Percentiles rank a stretch among this genome's conserved stretches.
These are phyloP conservation scores for Graphiopsis chlorocephala DNA, from an alignment of 2,329 filamentous ascomycete species.

Conservation along the genomic window DNA sequence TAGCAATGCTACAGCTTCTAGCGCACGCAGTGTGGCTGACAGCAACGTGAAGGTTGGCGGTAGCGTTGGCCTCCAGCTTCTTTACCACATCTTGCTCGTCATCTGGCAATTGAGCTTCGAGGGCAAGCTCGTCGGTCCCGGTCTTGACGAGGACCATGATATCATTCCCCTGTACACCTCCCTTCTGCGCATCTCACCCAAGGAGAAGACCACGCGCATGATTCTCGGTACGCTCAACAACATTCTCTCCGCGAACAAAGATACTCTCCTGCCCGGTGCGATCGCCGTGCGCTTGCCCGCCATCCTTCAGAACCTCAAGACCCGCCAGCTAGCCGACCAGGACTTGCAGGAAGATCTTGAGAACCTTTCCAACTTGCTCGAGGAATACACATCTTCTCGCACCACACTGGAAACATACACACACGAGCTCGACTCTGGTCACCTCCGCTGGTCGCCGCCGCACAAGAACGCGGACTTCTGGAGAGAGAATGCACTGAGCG, in stretches of 20 bases:
- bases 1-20: conserved; percentile 37
- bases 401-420: conserved; percentile 69
- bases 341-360: conserved; percentile 53
- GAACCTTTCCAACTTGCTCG: conserved; percentile 60
- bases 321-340: conserved; percentile 49
- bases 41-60: conserved; percentile 66
- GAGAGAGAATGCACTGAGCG: conserved; percentile 84
- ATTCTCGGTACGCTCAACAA: conserved; percentile 87
- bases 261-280: conserved; percentile 71
- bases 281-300: conserved; percentile 77
- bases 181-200: conserved; percentile 85
- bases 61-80: conserved; percentile 83
- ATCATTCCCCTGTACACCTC: conserved; percentile 90
- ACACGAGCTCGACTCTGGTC: conserved; percentile 79
- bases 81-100: conserved; percentile 91
- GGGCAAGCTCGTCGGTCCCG: conserved; percentile 65
- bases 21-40: conserved; percentile 55
- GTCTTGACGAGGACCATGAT: conserved; percentile 89
- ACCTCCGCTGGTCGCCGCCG: conserved; percentile 88
- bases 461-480: conserved; percentile 86
- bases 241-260: conserved; percentile 72
- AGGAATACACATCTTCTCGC: conserved; percentile 75
- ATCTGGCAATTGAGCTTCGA: conserved; percentile 98
- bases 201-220: conserved; percentile 94
- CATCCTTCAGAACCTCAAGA: conserved; percentile 57